phyloP scores from a whole-genome alignment of 2,329 filamentous ascomycete species.

The Tolypocladium ophioglossoides region DNA sequence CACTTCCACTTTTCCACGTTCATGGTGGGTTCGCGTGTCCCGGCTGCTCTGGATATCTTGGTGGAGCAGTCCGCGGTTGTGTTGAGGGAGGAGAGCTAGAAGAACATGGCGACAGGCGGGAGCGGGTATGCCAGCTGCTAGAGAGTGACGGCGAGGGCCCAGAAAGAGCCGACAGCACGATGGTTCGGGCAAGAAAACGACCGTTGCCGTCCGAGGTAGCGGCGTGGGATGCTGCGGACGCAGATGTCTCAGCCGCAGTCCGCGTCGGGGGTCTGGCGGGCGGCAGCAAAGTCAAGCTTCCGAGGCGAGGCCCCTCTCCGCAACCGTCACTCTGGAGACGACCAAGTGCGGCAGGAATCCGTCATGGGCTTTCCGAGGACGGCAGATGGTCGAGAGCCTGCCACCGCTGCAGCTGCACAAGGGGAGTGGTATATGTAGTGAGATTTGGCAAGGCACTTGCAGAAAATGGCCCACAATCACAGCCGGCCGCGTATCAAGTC shows the following conservation, averaged over 20 bases:
- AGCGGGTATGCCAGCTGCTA: background rate
- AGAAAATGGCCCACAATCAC: background rate
- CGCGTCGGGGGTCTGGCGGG: constrained; percentile 6
- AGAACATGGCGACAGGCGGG: background rate
- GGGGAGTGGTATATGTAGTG: background rate
- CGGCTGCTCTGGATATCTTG: background rate
- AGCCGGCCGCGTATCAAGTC: background rate
- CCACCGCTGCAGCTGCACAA: background rate
- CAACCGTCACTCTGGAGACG: constrained; percentile 13
- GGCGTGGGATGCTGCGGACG: constrained; percentile 3
- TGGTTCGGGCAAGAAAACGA: constrained; percentile 1
- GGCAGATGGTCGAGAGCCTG: background rate
- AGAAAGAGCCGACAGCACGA: background rate
- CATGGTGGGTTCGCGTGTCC: constrained; percentile 11
- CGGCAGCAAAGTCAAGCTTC: constrained; percentile 1
- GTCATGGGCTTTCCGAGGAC: background rate
- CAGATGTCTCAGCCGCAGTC: constrained; percentile 13
- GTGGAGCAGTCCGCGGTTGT: background rate
- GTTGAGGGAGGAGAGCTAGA: background rate
- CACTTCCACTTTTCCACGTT: constrained; percentile 24
- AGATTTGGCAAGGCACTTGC: background rate
- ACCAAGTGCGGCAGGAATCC: background rate
- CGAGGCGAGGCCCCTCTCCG: constrained; percentile 3
- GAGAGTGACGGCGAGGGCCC: background rate
- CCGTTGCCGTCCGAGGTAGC: background rate